Conservation (phyloP, 2,329 filamentous ascomycete species). For the Thielaviopsis populi region DNA sequence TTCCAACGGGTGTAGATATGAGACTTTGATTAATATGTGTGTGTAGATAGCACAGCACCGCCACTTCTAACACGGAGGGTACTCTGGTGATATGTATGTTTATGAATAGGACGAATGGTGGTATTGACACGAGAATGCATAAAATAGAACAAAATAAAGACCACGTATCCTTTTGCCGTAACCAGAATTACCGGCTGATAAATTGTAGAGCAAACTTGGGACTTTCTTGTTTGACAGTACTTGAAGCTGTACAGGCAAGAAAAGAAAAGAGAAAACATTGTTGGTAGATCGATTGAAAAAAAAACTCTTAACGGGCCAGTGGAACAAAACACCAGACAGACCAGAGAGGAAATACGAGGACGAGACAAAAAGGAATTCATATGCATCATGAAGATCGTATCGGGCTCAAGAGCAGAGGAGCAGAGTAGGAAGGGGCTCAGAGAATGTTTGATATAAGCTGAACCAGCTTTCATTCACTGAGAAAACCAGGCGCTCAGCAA, state of each 20-base stretch:
- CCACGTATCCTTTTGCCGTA: not conserved
- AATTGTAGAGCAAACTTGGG: not conserved
- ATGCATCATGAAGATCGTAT: conserved; percentile 3
- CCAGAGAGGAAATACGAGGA: not conserved
- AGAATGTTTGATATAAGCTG: not conserved
- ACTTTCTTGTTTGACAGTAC: not conserved
- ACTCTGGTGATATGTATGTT: not conserved
- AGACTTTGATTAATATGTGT: not conserved
- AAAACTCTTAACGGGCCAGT: not conserved
- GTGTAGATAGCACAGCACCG: not conserved
- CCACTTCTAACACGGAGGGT: not conserved
- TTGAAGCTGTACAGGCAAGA: not conserved
- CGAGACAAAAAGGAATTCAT: conserved; percentile 4
- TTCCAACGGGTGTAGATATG: not conserved
- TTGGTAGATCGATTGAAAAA: not conserved
- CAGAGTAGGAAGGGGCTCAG: not conserved
- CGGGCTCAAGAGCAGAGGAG: not conserved
- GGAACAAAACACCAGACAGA: not conserved
- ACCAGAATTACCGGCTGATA: not conserved
- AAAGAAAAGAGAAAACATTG: not conserved
- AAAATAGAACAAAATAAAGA: not conserved
- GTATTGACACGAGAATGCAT: not conserved
- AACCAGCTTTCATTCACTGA: conserved; percentile 9
- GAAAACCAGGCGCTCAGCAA: not conserved
- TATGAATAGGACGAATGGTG: not conserved